These are phyloP conservation scores for Fusarium setosum DNA, from an alignment of 2,329 filamentous ascomycete genomes.

Conservation along the genomic window DNA sequence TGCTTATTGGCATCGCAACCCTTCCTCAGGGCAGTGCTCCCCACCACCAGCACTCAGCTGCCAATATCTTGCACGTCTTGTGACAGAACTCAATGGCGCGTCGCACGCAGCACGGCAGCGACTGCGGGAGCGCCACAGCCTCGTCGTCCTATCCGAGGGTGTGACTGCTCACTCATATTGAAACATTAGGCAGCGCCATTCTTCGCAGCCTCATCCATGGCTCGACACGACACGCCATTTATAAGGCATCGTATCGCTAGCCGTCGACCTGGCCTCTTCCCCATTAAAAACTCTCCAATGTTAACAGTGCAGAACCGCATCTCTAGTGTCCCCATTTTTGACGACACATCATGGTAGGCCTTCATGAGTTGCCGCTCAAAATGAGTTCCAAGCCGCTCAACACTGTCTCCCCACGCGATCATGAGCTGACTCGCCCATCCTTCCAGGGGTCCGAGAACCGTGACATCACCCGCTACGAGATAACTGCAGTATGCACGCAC, in stretches of 20 bases:
- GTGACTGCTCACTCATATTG: slow-evolving; percentile 6
- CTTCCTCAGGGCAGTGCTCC: slow-evolving; percentile 7
- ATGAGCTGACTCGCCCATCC: neutral
- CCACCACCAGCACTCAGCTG: slow-evolving; percentile 29
- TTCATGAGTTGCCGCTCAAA: neutral
- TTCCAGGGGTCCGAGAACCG: slow-evolving; percentile 52
- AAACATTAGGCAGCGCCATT: slow-evolving; percentile 18
- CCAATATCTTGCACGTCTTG: slow-evolving; percentile 19
- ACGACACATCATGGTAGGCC: slow-evolving; percentile 43
- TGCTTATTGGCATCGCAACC: slow-evolving; percentile 13
- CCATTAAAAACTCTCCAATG: slow-evolving; percentile 20
- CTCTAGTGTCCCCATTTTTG: slow-evolving; percentile 16
- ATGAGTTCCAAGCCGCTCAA: neutral
- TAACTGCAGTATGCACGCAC: slow-evolving; percentile 69
- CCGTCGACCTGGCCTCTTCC: neutral
- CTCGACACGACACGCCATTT: slow-evolving; percentile 11
- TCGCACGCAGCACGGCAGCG: neutral
- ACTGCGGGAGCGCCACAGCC: slow-evolving; percentile 2
- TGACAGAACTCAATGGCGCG: slow-evolving; percentile 18
- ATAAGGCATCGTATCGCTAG: slow-evolving; percentile 11
- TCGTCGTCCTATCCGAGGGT: slow-evolving; percentile 1
- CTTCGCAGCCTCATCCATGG: slow-evolving; percentile 17
- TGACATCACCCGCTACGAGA: slow-evolving; percentile 61
- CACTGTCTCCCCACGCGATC: neutral
- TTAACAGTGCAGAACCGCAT: slow-evolving; percentile 1